Conservation (phyloP, 129 eudicot genomes). For the Mikania micrantha region DNA sequence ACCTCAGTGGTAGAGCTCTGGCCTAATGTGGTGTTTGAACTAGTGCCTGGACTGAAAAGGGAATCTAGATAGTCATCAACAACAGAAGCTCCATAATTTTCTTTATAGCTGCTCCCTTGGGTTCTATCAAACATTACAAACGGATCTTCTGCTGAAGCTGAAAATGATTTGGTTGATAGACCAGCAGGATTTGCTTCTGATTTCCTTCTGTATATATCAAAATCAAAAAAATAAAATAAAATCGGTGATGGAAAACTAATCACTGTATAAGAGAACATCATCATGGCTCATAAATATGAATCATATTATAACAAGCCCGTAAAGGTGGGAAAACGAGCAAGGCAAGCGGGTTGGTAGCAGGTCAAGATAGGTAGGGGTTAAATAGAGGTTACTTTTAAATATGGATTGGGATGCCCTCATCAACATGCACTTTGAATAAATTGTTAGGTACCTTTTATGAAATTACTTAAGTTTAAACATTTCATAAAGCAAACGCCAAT, state of each 20-base stretch:
- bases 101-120: constrained; percentile 15
- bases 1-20: constrained; percentile 46
- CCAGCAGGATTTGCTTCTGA: constrained; percentile 22
- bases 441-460: too few species aligned
- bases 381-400: neutral
- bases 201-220: constrained; percentile 23
- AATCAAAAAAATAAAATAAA: neutral
- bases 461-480: neutral
- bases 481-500: neutral
- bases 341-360: neutral
- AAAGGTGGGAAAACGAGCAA: neutral
- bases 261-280: neutral
- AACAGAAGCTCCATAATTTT: constrained; percentile 11
- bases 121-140: constrained; percentile 37
- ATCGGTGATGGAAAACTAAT: neutral
- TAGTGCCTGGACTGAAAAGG: constrained; percentile 33
- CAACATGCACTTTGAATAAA: neutral
- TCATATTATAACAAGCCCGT: neutral
- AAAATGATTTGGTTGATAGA: constrained; percentile 30
- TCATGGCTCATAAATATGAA: neutral
- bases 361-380: neutral
- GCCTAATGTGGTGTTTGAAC: constrained; percentile 22
- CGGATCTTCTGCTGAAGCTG: constrained; percentile 48
- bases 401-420: neutral
- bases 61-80: constrained; percentile 47